phyloP scores from a whole-genome alignment of 805 yeast species.

The Hanseniaspora mollemarum region DNA sequence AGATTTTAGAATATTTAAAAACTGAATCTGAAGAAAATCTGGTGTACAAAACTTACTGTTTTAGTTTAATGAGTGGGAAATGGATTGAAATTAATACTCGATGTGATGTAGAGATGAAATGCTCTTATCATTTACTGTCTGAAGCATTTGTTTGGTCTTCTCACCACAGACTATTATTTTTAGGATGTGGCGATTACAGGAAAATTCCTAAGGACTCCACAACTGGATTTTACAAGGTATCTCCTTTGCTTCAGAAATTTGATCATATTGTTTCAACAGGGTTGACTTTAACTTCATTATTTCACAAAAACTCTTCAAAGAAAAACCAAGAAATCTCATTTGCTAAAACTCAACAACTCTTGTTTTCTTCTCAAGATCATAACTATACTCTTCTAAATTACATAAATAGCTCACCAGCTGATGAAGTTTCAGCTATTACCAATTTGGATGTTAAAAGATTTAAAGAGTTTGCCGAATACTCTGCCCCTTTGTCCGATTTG shows the following conservation, averaged over 20 bases:
- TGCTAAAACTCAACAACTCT: conserved; percentile 1
- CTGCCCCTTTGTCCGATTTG: conserved; percentile 58
- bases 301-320: conserved; percentile 17
- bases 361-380: conserved; percentile 15
- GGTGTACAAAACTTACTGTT: conserved; percentile 26
- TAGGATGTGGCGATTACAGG: conserved; percentile 37
- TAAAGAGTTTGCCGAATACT: conserved; percentile 61
- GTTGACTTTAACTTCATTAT: conserved; percentile 43
- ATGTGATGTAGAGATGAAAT: conserved; percentile 40
- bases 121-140: conserved; percentile 49
- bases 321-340: conserved; percentile 5
- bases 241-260: conserved; percentile 35
- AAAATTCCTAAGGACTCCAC: conserved; percentile 8
- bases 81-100: conserved; percentile 55
- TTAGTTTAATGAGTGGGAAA: conserved; percentile 30
- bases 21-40: conserved; percentile 6
- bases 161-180: conserved; percentile 55
- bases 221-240: conserved; percentile 4
- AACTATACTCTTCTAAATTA: conserved; percentile 11
- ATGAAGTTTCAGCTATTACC: conserved; percentile 9
- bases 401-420: conserved; percentile 17
- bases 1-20: not conserved
- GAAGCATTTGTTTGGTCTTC: conserved; percentile 65
- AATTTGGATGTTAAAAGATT: conserved; percentile 29
- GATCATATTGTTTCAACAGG: conserved; percentile 40